Conservation (phyloP, 2,329 filamentous ascomycete genomes). For the Fusarium humuli region DNA sequence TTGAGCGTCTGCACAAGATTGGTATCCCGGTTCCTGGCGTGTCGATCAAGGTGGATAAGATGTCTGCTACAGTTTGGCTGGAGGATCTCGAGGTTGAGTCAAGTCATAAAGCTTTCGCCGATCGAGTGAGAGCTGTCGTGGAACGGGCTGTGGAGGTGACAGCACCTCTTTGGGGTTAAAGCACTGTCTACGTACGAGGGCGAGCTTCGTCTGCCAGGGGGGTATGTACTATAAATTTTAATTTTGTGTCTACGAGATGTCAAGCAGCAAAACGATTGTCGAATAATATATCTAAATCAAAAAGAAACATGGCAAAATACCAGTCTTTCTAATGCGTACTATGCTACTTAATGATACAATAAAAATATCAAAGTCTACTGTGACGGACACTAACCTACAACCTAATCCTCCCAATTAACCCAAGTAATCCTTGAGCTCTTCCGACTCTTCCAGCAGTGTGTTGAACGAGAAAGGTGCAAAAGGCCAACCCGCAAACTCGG, state of each 20-base stretch:
- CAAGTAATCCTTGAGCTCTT: slow-evolving; percentile 68
- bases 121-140: slow-evolving; percentile 88
- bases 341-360: slow-evolving; percentile 50
- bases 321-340: slow-evolving; percentile 43
- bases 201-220: neutral
- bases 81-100: slow-evolving; percentile 94
- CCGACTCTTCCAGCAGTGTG: slow-evolving; percentile 84
- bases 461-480: slow-evolving; percentile 93
- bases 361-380: slow-evolving; percentile 49
- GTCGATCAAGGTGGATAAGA: slow-evolving; percentile 87
- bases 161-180: slow-evolving; percentile 74
- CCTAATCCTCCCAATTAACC: slow-evolving; percentile 50
- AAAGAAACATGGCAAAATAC: slow-evolving; percentile 24
- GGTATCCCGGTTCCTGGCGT: slow-evolving; percentile 93
- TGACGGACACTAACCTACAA: slow-evolving; percentile 29
- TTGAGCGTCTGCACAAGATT: slow-evolving; percentile 81
- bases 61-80: slow-evolving; percentile 89
- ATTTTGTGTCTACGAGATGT: neutral
- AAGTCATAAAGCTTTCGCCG: slow-evolving; percentile 78
- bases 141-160: slow-evolving; percentile 91
- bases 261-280: neutral
- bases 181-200: neutral
- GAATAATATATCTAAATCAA: neutral
- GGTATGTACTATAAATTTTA: neutral
- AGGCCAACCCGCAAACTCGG: slow-evolving; percentile 87